Conservation (phyloP, 441 rosid species). For the Biscutella laevigata region DNA sequence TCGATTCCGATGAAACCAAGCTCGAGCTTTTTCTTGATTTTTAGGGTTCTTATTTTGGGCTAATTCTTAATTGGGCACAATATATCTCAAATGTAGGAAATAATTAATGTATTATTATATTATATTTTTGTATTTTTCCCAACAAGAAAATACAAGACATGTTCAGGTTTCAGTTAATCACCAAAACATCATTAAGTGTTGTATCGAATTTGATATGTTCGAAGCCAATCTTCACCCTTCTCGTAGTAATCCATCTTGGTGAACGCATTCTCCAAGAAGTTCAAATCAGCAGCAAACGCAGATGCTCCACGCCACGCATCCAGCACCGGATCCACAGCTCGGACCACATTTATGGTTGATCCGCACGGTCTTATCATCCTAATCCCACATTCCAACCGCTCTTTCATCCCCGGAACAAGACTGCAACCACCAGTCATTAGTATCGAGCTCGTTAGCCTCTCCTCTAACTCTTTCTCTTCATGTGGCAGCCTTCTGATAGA, state of each 20-base stretch:
- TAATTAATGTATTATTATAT: too few species aligned
- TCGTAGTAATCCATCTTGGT: slow-evolving; percentile 61
- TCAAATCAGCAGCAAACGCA: slow-evolving; percentile 46
- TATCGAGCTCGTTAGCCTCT: slow-evolving; percentile 63
- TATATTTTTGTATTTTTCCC: too few species aligned
- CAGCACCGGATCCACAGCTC: slow-evolving; percentile 67
- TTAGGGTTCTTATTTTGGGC: too few species aligned
- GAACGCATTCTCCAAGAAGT: slow-evolving; percentile 55
- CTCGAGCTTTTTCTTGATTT: too few species aligned
- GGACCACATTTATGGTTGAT: slow-evolving; percentile 46
- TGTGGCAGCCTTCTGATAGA: slow-evolving; percentile 57
- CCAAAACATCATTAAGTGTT: too few species aligned
- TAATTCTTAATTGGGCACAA: too few species aligned
- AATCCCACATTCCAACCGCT: slow-evolving; percentile 69
- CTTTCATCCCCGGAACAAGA: slow-evolving; percentile 57
- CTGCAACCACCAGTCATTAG: slow-evolving; percentile 74
- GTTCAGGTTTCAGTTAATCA: too few species aligned
- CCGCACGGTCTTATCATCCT: slow-evolving; percentile 79
- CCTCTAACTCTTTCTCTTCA: slow-evolving; percentile 37
- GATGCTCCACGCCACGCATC: slow-evolving; percentile 97
- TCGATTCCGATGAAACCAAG: background rate
- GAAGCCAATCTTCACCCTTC: slow-evolving; percentile 93
- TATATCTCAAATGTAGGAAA: too few species aligned
- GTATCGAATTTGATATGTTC: slow-evolving; percentile 54
- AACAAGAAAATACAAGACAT: too few species aligned